These are phyloP conservation scores for Camillea tinctor DNA, from an alignment of 2,329 filamentous ascomycete genomes.

Conservation along the genomic window DNA sequence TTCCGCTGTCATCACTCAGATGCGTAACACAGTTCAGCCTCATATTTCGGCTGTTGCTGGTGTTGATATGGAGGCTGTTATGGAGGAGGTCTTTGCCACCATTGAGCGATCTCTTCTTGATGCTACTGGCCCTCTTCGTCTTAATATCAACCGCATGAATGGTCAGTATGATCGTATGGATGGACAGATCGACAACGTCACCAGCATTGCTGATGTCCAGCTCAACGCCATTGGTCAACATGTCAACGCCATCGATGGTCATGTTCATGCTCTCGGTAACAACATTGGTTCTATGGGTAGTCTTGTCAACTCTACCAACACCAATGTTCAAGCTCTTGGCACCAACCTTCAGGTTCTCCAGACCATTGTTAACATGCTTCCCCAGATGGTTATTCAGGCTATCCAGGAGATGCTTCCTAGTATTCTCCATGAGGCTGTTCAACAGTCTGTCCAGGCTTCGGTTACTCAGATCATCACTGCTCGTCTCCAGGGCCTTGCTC, in stretches of 20 bases:
- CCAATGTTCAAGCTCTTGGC: conserved; percentile 17
- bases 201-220: conserved; percentile 13
- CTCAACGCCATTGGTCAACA: conserved; percentile 26
- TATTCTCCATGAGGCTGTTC: conserved; percentile 10
- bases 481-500: background rate
- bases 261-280: conserved; percentile 26
- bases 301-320: conserved; percentile 28
- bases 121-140: conserved; percentile 14
- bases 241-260: conserved; percentile 25
- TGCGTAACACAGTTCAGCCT: conserved; percentile 31
- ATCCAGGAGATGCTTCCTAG: conserved; percentile 16
- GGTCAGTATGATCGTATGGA: background rate
- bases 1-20: background rate
- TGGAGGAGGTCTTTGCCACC: conserved; percentile 22
- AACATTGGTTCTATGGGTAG: conserved; percentile 26
- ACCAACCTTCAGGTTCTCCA: conserved; percentile 23
- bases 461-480: background rate
- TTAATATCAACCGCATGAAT: conserved; percentile 6
- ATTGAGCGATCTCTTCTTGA: conserved; percentile 24
- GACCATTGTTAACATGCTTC: conserved; percentile 26
- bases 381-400: conserved; percentile 19
- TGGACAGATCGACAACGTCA: background rate
- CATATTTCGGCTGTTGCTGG: conserved; percentile 33
- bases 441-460: conserved; percentile 11
- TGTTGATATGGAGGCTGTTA: conserved; percentile 21